These are phyloP conservation scores for Citrus maxima DNA, from an alignment of 345 rosid species.

Conservation along the genomic window DNA sequence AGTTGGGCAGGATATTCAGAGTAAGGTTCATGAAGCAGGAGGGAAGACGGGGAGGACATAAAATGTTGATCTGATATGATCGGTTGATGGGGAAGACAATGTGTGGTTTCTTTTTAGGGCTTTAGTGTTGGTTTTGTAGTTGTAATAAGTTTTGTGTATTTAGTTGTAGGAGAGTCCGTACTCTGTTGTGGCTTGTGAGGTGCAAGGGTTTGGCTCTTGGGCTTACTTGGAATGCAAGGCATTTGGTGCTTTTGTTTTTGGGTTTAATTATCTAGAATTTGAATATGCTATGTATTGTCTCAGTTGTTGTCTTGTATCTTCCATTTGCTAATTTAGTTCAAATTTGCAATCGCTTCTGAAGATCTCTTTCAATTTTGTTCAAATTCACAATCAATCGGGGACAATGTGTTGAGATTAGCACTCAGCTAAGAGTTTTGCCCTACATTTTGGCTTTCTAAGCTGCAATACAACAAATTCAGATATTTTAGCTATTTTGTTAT, in stretches of 20 bases:
- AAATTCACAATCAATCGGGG: too few species aligned
- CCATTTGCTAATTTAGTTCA: too few species aligned
- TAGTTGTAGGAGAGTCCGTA: background rate
- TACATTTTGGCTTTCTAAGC: background rate
- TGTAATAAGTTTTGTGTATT: background rate
- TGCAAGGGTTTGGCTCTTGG: background rate
- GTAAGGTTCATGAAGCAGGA: conserved; percentile 44
- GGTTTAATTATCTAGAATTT: conserved; percentile 1
- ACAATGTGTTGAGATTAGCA: too few species aligned
- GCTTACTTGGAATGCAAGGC: background rate
- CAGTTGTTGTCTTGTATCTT: background rate
- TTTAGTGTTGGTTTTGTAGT: background rate
- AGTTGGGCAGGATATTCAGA: conserved; percentile 54
- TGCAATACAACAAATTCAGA: background rate
- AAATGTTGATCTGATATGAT: background rate
- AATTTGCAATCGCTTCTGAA: too few species aligned
- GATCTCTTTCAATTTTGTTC: too few species aligned
- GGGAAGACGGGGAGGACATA: conserved; percentile 19
- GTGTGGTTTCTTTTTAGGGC: background rate
- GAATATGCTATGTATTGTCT: background rate
- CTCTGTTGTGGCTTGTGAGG: background rate
- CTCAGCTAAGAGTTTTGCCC: too few species aligned
- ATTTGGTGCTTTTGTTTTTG: background rate
- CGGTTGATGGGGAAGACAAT: background rate
- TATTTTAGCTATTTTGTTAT: background rate